A percentile compares a stretch with the other conserved stretches of the same genome.
These are phyloP conservation scores for Aspergillus unguis DNA, from an alignment of 2,329 filamentous ascomycete species.

Conservation along the genomic window DNA sequence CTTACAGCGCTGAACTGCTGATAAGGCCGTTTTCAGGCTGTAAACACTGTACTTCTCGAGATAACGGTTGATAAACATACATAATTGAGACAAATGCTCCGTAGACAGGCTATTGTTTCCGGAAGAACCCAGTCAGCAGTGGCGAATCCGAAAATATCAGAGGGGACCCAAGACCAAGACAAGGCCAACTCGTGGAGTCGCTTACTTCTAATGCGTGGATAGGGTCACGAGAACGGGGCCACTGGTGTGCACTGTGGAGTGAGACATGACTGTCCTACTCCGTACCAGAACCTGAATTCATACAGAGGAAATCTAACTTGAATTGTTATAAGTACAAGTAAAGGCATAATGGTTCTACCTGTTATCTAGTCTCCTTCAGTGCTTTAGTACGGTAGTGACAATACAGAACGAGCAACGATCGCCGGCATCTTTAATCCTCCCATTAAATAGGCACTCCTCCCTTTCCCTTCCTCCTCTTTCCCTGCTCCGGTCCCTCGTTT, in stretches of 20 bases:
- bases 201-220: neutral
- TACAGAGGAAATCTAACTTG: no score
- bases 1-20: no score
- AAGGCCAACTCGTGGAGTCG: neutral
- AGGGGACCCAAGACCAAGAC: no score
- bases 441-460: slow-evolving; percentile 2
- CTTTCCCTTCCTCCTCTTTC: slow-evolving; percentile 5
- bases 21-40: no score
- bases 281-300: no score
- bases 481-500: slow-evolving; percentile 10
- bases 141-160: neutral
- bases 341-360: no score
- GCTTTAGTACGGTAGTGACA: neutral
- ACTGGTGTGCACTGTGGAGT: neutral
- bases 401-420: neutral
- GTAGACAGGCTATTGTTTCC: neutral
- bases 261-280: no score
- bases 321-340: no score
- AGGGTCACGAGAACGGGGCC: neutral
- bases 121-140: neutral
- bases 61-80: no score
- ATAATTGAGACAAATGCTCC: no score
- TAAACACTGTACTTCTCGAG: no score
- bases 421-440: neutral
- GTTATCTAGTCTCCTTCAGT: no score